Percentiles rank a stretch among this genome's conserved stretches.
These are phyloP conservation scores for Saccharomycopsis schoenii DNA, from an alignment of 805 yeast species.

Conservation along the genomic window DNA sequence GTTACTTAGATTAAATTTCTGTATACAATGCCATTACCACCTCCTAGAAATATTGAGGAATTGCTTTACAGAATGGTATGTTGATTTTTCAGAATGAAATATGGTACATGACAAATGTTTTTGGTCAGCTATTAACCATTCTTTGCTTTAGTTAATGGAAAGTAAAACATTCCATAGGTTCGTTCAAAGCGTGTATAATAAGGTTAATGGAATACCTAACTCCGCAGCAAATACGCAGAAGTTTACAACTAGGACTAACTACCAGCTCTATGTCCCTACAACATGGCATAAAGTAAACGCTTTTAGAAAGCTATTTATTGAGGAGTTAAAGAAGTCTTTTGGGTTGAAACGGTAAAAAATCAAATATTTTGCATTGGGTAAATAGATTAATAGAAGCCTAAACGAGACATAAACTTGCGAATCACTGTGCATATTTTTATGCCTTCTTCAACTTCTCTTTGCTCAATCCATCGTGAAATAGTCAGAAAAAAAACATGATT, in stretches of 20 bases:
- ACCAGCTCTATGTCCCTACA: slow-evolving; percentile 34
- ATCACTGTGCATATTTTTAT: too few relatives aligned
- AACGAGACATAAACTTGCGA: too few relatives aligned
- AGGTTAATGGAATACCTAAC: slow-evolving; percentile 45
- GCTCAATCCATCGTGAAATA: too few relatives aligned
- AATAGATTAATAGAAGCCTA: too few relatives aligned
- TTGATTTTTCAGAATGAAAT: background rate
- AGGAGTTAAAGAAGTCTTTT: slow-evolving; percentile 48
- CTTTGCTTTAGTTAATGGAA: slow-evolving; percentile 32
- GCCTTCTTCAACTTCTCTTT: too few relatives aligned
- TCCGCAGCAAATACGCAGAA: slow-evolving; percentile 12
- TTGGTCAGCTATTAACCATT: background rate
- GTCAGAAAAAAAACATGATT: too few relatives aligned
- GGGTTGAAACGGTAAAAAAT: slow-evolving; percentile 30
- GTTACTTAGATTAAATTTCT: background rate
- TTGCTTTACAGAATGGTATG: slow-evolving; percentile 10
- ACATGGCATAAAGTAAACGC: slow-evolving; percentile 49
- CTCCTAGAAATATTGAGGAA: slow-evolving; percentile 15
- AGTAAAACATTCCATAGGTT: slow-evolving; percentile 53
- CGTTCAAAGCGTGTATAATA: slow-evolving; percentile 54
- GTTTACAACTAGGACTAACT: slow-evolving; percentile 18
- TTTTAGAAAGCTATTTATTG: slow-evolving; percentile 44
- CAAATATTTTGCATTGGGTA: background rate
- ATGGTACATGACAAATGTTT: background rate
- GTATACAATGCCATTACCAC: slow-evolving; percentile 1